Conservation (phyloP, 441 rosid species). For the Adansonia gregorii region DNA sequence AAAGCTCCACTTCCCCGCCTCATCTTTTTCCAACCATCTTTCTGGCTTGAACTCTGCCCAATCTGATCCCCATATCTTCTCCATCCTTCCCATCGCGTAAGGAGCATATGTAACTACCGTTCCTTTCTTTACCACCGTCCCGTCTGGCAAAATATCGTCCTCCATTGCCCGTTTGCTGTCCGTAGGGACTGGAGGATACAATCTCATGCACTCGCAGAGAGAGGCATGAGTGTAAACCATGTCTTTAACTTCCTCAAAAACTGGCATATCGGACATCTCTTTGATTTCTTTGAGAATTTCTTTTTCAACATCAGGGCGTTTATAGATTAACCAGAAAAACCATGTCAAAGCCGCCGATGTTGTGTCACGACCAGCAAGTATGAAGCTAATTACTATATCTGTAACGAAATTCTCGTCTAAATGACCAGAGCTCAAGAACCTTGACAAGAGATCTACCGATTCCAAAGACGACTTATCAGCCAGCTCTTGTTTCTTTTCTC, state of each 20-base stretch:
- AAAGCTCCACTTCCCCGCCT: conserved; percentile 39
- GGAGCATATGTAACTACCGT: conserved; percentile 42
- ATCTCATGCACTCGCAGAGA: not conserved
- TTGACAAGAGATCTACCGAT: conserved; percentile 57
- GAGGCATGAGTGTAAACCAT: too few species aligned
- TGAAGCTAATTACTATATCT: conserved; percentile 63
- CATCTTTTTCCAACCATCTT: conserved; percentile 47
- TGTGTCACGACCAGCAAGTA: not conserved
- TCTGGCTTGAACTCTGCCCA: conserved; percentile 57
- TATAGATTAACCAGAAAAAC: too few species aligned
- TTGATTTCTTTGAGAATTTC: too few species aligned
- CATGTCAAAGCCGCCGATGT: too few species aligned
- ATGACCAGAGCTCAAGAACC: conserved; percentile 58
- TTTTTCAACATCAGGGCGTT: too few species aligned
- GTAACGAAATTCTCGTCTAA: conserved; percentile 50
- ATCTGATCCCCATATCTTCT: conserved; percentile 50
- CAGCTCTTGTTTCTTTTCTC: conserved; percentile 47
- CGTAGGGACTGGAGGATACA: conserved; percentile 55
- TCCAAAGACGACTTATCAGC: conserved; percentile 31
- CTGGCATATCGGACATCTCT: too few species aligned
- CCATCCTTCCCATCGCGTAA: conserved; percentile 58
- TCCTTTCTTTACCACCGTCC: conserved; percentile 31
- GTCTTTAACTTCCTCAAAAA: too few species aligned
- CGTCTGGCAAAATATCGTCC: conserved; percentile 54
- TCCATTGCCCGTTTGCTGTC: conserved; percentile 41